These are phyloP conservation scores for Kazachstania psychrophila DNA, from an alignment of 805 yeast species.

Conservation along the genomic window DNA sequence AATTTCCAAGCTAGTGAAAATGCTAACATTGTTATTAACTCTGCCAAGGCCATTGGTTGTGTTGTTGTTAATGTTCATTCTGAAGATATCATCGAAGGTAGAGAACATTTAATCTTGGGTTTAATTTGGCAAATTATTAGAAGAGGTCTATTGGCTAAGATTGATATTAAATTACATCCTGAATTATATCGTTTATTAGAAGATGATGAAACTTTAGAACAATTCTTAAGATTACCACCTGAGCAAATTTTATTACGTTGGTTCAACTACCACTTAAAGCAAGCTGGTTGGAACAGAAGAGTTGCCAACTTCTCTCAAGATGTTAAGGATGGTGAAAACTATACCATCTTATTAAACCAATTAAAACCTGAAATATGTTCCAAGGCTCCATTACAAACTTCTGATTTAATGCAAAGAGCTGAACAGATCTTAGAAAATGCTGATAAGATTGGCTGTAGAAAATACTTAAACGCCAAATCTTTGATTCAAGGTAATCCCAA, in stretches of 20 bases:
- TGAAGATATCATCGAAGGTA: slow-evolving; percentile 90
- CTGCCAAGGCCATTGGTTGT: slow-evolving; percentile 98
- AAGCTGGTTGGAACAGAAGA: slow-evolving; percentile 81
- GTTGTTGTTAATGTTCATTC: slow-evolving; percentile 96
- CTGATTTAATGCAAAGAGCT: slow-evolving; percentile 71
- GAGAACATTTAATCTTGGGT: slow-evolving; percentile 84
- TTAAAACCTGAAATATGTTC: slow-evolving; percentile 79
- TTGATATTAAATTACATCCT: slow-evolving; percentile 93
- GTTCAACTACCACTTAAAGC: slow-evolving; percentile 93
- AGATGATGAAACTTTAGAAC: slow-evolving; percentile 95
- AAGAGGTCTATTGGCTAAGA: slow-evolving; percentile 87
- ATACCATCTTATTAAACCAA: slow-evolving; percentile 82
- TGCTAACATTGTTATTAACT: slow-evolving; percentile 94
- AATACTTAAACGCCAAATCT: slow-evolving; percentile 88
- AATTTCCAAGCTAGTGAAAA: slow-evolving; percentile 94
- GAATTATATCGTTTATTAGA: slow-evolving; percentile 89
- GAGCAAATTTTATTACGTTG: slow-evolving; percentile 94
- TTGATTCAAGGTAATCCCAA: slow-evolving; percentile 94
- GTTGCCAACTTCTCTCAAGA: slow-evolving; percentile 82
- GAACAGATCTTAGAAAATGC: slow-evolving; percentile 81
- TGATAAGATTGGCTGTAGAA: slow-evolving; percentile 84
- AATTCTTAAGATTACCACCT: slow-evolving; percentile 91
- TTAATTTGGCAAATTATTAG: slow-evolving; percentile 96
- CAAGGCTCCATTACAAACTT: slow-evolving; percentile 67
- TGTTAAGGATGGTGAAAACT: slow-evolving; percentile 90